A percentile compares a stretch with the other conserved stretches of the same genome.
phyloP scores from a whole-genome alignment of 2,329 filamentous ascomycete genomes.

The Sporothrix phasma region DNA sequence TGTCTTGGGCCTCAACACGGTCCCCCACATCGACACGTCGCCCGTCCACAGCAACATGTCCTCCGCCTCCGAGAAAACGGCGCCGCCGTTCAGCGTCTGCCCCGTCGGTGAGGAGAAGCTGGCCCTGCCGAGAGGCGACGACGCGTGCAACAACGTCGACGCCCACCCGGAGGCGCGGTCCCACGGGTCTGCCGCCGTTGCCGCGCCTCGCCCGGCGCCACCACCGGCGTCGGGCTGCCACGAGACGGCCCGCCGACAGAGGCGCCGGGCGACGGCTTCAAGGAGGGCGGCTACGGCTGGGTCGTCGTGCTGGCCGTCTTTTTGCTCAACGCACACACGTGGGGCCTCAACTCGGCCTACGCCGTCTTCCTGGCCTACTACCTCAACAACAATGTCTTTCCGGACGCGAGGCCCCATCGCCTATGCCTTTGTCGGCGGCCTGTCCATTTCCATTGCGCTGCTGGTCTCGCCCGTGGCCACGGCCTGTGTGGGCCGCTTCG shows the following conservation, averaged over 20 bases:
- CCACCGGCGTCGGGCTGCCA: background rate
- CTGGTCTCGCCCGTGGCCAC: slow-evolving; percentile 61
- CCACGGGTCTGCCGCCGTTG: background rate
- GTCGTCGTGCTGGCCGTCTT: slow-evolving; percentile 45
- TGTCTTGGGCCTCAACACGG: background rate
- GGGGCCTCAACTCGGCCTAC: slow-evolving; percentile 62
- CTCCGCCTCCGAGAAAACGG: slow-evolving; percentile 5
- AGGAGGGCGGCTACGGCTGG: slow-evolving; percentile 53
- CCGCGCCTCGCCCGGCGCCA: background rate
- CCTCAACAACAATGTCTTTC: slow-evolving; percentile 48
- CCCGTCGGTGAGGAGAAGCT: slow-evolving; percentile 15
- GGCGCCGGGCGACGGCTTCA: slow-evolving; percentile 27
- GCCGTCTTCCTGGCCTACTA: slow-evolving; percentile 49
- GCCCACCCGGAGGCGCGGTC: background rate
- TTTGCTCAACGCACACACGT: slow-evolving; percentile 59
- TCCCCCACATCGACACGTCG: background rate
- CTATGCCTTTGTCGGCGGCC: slow-evolving; percentile 68
- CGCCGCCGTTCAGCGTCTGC: background rate
- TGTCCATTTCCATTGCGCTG: slow-evolving; percentile 57
- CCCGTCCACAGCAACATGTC: background rate
- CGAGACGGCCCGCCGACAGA: slow-evolving; percentile 19
- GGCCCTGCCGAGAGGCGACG: background rate
- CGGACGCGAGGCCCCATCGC: slow-evolving; percentile 52
- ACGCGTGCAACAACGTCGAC: background rate
- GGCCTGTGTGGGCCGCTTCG: slow-evolving; percentile 46